A percentile compares a stretch with the other conserved stretches of the same genome.
phyloP scores from a whole-genome alignment of 2,329 filamentous ascomycete species.

The Arachnopeziza araneosa region DNA sequence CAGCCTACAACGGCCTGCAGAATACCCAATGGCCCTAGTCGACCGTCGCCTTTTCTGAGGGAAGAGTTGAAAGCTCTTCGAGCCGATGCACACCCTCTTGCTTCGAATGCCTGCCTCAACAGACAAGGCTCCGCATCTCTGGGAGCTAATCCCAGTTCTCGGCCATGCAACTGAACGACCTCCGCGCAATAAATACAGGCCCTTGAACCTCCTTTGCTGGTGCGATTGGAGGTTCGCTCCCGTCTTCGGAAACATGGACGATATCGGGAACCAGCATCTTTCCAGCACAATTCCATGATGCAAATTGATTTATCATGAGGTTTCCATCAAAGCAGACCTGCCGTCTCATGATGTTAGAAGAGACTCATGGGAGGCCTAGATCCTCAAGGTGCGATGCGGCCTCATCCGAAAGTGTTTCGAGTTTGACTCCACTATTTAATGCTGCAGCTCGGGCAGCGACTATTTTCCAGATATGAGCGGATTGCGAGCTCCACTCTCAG shows the following conservation, averaged over 20 bases:
- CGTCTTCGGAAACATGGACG: not conserved
- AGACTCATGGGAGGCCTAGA: not conserved
- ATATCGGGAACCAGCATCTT: not conserved
- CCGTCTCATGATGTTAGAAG: too few relatives aligned
- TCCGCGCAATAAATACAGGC: not conserved
- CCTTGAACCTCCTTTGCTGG: not conserved
- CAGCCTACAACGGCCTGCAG: not conserved
- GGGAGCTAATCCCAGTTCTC: not conserved
- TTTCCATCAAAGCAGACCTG: too few relatives aligned
- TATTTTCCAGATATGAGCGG: not conserved
- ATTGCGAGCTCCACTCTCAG: not conserved
- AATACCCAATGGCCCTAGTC: not conserved
- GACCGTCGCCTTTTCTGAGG: not conserved
- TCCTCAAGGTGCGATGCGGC: not conserved
- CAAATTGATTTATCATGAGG: not conserved
- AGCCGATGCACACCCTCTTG: not conserved
- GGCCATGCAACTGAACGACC: not conserved
- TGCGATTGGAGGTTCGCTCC: not conserved
- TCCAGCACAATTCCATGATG: not conserved
- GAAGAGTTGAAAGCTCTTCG: not conserved
- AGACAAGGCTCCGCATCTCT: not conserved
- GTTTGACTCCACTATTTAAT: not conserved
- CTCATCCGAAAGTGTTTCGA: not conserved
- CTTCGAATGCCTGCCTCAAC: not conserved
- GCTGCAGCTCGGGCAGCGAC: not conserved